Percentiles rank a stretch among this genome's conserved stretches.
These are phyloP conservation scores for Hordeum vulgare DNA, from an alignment of 176 grass and related monocot species.

Conservation along the genomic window MorexV3_pseudomolecules_assembly NC_058523.1:463355435-463355934, in stretches of 20 bases:
- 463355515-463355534: neutral
- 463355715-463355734: neutral
- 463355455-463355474: neutral
- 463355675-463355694: too few relatives aligned
- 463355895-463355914: constrained; percentile 84
- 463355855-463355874: constrained; percentile 88
- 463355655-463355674: too few relatives aligned
- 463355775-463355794: constrained; percentile 7
- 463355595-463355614: neutral
- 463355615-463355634: neutral
- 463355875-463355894: constrained; percentile 78
- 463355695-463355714: too few relatives aligned
- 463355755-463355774: neutral
- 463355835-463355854: constrained; percentile 93
- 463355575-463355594: neutral
- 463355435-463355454: constrained; percentile 87
- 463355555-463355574: neutral
- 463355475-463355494: neutral
- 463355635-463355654: neutral
- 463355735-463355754: neutral
- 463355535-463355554: neutral
- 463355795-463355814: constrained; percentile 94
- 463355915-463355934: constrained; percentile 90
- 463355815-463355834: constrained; percentile 79
- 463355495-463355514: neutral